Evolutionary conservation across 2,329 filamentous ascomycete species (phyloP).

Genomic region (Gaeumannomyces sp.): DNA sequence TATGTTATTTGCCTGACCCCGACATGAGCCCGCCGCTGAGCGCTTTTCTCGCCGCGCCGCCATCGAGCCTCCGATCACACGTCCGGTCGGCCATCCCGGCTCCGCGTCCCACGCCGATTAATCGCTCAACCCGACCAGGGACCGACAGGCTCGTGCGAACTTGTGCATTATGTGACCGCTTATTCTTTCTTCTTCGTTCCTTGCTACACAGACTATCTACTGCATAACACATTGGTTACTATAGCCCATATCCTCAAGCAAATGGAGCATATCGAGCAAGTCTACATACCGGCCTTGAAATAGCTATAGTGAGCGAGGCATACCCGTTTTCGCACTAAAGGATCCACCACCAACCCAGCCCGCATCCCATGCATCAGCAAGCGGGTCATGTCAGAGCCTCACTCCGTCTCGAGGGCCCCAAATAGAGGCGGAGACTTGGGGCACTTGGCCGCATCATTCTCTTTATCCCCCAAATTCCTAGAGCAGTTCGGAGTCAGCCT

Average conservation of each 20-base stretch:
- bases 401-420: conserved; percentile 19
- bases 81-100: background rate
- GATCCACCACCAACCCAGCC: background rate
- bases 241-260: background rate
- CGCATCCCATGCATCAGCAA: background rate
- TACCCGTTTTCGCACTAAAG: background rate
- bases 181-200: background rate
- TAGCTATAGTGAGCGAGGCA: background rate
- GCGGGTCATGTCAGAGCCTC: background rate
- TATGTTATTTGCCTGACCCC: conserved; percentile 6
- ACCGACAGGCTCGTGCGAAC: too few species aligned
- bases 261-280: background rate
- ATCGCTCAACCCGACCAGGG: background rate
- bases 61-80: background rate
- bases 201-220: background rate
- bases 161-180: too few species aligned
- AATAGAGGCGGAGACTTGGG: conserved; percentile 18
- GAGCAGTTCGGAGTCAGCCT: background rate
- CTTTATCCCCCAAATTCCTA: conserved; percentile 19
- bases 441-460: conserved; percentile 5
- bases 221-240: too few species aligned
- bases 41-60: too few species aligned
- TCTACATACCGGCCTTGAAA: background rate
- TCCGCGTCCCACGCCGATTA: background rate
- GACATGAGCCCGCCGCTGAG: background rate